A percentile compares a stretch with the other conserved stretches of the same genome.
Evolutionary conservation across 2,329 filamentous ascomycete genomes (phyloP).

Genomic region (Fusarium pseudoanthophilum): DNA sequence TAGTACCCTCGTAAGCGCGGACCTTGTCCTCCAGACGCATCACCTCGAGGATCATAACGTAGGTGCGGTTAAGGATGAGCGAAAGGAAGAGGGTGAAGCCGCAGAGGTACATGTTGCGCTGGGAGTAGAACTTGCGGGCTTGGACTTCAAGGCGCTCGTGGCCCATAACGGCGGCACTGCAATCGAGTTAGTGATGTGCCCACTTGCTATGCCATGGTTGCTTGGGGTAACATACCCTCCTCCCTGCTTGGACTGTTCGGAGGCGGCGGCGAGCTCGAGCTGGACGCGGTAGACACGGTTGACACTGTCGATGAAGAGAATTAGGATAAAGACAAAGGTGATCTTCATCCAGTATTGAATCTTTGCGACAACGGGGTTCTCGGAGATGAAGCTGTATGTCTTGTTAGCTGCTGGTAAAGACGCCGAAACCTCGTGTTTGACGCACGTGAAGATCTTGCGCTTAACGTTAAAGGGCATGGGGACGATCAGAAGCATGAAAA

Average conservation of each 20-base stretch:
- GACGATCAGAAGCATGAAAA: slow-evolving; percentile 83
- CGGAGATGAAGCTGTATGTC: slow-evolving; percentile 83
- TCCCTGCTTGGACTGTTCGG: slow-evolving; percentile 63
- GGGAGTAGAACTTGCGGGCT: slow-evolving; percentile 99
- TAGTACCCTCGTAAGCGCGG: slow-evolving; percentile 76
- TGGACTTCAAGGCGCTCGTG: slow-evolving; percentile 98
- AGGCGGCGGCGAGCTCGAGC: slow-evolving; percentile 80
- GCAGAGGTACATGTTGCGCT: slow-evolving; percentile 99
- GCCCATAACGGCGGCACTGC: slow-evolving; percentile 77
- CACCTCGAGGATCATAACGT: slow-evolving; percentile 94
- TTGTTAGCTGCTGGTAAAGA: slow-evolving; percentile 7
- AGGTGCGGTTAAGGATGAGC: slow-evolving; percentile 98
- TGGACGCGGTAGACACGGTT: slow-evolving; percentile 96
- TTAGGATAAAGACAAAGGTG: slow-evolving; percentile 98
- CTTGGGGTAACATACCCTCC: slow-evolving; percentile 57
- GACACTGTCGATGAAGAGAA: slow-evolving; percentile 97
- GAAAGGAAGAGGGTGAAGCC: slow-evolving; percentile 99
- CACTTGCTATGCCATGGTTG: background rate
- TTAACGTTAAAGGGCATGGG: slow-evolving; percentile 89
- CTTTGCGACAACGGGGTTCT: slow-evolving; percentile 85
- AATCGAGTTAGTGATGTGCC: slow-evolving; percentile 34
- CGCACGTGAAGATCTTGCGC: slow-evolving; percentile 82
- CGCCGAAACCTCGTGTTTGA: slow-evolving; percentile 22
- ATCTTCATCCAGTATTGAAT: slow-evolving; percentile 99
- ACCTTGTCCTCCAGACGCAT: slow-evolving; percentile 93